Percentiles rank a stretch among this genome's conserved stretches.
Evolutionary conservation across 192 early-diverging fungal species (phyloP).

Genomic region (Linnemannia zychae): DNA sequence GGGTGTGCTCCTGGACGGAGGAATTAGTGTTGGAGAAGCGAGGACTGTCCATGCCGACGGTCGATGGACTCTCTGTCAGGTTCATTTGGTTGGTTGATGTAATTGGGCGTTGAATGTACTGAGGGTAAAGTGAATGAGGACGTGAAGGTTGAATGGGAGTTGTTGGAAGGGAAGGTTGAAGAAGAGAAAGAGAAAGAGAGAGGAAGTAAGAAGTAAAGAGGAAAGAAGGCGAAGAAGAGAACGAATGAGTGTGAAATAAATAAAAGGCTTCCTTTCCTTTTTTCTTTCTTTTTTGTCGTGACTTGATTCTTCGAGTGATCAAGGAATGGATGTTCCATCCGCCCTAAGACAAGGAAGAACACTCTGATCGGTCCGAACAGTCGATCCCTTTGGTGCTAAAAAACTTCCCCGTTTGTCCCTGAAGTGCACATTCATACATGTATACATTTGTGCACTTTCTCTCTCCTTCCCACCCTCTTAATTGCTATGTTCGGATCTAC

Average conservation of each 20-base stretch:
- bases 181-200: slow-evolving; percentile 4
- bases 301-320: not conserved
- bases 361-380: too few species aligned
- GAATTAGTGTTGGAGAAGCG: not conserved
- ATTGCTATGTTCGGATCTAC: too few species aligned
- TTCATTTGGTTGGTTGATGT: slow-evolving; percentile 16
- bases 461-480: not conserved
- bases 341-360: not conserved
- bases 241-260: not conserved
- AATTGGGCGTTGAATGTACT: too few species aligned
- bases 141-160: not conserved
- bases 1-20: not conserved
- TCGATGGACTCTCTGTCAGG: slow-evolving; percentile 18
- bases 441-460: not conserved
- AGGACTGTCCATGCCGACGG: slow-evolving; percentile 24
- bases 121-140: not conserved
- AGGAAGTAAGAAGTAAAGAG: not conserved
- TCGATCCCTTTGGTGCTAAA: too few species aligned
- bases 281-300: not conserved
- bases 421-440: too few species aligned
- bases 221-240: not conserved
- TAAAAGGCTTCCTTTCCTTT: not conserved
- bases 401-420: too few species aligned
- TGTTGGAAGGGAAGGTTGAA: not conserved
- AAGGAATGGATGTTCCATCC: not conserved